Conservation (phyloP, 2,329 filamentous ascomycete species). For the Aphanoascus verrucosus region DNA sequence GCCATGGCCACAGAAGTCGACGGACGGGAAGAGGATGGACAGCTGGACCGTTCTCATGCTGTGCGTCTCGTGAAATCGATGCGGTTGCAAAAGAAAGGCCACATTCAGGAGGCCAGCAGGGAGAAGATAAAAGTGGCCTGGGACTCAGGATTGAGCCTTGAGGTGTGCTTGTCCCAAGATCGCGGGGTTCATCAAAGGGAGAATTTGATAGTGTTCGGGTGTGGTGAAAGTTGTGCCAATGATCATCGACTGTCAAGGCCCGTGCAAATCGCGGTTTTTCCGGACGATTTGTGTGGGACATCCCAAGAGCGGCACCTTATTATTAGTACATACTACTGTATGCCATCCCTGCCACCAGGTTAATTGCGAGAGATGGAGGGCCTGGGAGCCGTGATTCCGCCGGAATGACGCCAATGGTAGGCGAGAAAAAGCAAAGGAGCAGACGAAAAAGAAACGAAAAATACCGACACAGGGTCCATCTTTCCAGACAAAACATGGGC, state of each 20-base stretch:
- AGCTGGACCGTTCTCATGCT: slow-evolving; percentile 2
- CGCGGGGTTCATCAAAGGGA: background rate
- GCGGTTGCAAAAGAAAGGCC: background rate
- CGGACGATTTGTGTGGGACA: slow-evolving; percentile 2
- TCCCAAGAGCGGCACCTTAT: background rate
- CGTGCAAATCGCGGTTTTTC: slow-evolving; percentile 6
- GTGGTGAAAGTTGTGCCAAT: slow-evolving; percentile 8
- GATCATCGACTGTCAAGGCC: slow-evolving; percentile 6
- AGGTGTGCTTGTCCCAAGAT: background rate
- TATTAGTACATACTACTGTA: background rate
- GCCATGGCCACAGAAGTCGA: slow-evolving; percentile 7
- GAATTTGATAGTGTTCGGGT: background rate
- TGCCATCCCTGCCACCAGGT: background rate
- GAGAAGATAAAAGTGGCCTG: background rate
- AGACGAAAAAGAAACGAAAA: slow-evolving; percentile 3
- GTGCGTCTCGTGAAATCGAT: background rate
- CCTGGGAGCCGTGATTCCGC: background rate
- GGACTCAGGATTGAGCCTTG: background rate
- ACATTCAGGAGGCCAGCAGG: background rate
- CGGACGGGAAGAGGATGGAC: background rate
- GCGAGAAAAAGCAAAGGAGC: background rate
- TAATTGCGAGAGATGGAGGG: background rate
- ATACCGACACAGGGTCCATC: too few species aligned
- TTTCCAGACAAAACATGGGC: too few species aligned
- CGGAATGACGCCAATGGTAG: background rate